Evolutionary conservation across 371 early-diverging fungal genomes (phyloP), one percentile per base, ranked within the genome.

Genomic region (Apophysomyces ossiformis): DNA sequence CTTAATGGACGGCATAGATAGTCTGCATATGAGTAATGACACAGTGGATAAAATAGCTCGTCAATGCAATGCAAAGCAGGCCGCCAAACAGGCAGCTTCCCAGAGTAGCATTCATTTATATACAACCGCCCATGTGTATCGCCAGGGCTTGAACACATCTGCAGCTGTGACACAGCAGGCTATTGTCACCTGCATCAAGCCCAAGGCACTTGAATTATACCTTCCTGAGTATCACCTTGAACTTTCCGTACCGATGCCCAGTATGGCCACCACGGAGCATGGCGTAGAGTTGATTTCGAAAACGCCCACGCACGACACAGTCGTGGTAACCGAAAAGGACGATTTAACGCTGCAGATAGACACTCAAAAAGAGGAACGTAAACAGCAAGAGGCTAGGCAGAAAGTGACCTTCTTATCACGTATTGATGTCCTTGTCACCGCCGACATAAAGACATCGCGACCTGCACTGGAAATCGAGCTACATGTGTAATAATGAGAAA

Each of bases 361-460:
- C 32, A 45, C 44, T 38, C 46, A 59, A 35, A 78, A 85, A 73
- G 64, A 76, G 67, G 88, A 91, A 62, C 70, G 81, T 72, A 81
- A 86, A 37, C 94, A 95, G 93, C 93, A 92, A 74, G 95, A 65
- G 95, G 95, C 84, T 95, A 96, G 81, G 93, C 93, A 61, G 95
- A 96, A 63, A 86, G 92, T 68, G 92, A 93, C 61, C 39, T 64
- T 58, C 94, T 95, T 81, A 91, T 96, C 65, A 92, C 94, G 32
- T 95, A 95, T 82, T 7, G 41, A 65, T 43, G 37, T 76, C 12
- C 16, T 54, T 37, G 63, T 73, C 36, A 39, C 36, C 7, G 65
- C 73, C 1, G 73, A 76, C 62, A 65, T 76, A 62, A 76, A 76
- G 39, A 64, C 61, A 6, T 60, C 70, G 15, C 65, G 67, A 26